Evolutionary conservation across 306 rosid genomes (phyloP).

Genomic region (Cucurbita argyrosperma): DNA sequence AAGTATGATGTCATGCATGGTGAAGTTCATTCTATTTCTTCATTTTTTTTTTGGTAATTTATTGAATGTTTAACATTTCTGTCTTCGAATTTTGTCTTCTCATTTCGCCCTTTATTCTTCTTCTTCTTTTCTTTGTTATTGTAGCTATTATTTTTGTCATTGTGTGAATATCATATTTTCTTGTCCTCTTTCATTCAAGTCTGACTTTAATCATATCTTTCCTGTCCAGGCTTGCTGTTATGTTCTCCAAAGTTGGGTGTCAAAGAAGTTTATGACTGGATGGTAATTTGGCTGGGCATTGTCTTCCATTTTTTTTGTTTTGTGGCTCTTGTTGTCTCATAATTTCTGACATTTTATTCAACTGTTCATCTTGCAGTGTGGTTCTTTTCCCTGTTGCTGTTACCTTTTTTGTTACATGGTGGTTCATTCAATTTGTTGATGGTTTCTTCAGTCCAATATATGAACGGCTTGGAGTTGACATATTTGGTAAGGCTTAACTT

Average conservation of each 20-base stretch:
- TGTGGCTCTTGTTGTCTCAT: neutral
- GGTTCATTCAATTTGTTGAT: slow-evolving; percentile 89
- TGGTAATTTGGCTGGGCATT: slow-evolving; percentile 31
- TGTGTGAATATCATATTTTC: neutral
- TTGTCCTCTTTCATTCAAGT: neutral
- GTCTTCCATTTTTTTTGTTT: neutral
- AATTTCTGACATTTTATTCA: slow-evolving; percentile 12
- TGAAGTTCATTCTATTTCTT: neutral
- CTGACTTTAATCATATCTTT: neutral
- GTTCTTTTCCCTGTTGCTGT: slow-evolving; percentile 90
- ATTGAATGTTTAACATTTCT: neutral
- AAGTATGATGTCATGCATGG: neutral
- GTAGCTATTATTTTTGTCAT: neutral
- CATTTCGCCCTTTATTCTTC: neutral
- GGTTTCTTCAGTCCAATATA: slow-evolving; percentile 88
- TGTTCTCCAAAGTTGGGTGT: slow-evolving; percentile 88
- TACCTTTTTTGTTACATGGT: slow-evolving; percentile 80
- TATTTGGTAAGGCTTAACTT: slow-evolving; percentile 48
- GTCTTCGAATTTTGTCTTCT: neutral
- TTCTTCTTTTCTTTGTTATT: neutral
- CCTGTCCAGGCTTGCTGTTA: slow-evolving; percentile 67
- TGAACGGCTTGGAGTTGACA: slow-evolving; percentile 64
- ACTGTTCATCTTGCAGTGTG: slow-evolving; percentile 50
- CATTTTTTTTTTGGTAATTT: neutral
- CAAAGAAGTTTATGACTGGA: slow-evolving; percentile 96